phyloP scores from a whole-genome alignment of 2,329 filamentous ascomycete genomes.

The Trichoderma hamatum region DNA sequence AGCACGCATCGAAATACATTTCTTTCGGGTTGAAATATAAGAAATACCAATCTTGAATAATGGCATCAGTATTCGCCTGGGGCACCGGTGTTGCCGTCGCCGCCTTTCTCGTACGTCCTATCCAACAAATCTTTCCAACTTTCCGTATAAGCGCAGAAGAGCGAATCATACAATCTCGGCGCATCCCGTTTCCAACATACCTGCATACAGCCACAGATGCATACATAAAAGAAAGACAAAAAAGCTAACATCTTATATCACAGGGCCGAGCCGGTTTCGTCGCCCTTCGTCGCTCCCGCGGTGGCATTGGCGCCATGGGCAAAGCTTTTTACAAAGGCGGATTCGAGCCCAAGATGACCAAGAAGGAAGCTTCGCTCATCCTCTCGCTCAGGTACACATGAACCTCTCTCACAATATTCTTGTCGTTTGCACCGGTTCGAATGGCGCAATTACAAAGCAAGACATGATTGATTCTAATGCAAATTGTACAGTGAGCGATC shows the following conservation, averaged over 20 bases:
- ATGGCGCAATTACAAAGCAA: background rate
- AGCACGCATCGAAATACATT: background rate
- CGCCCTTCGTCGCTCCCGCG: conserved; percentile 80
- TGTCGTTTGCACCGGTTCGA: background rate
- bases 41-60: conserved; percentile 30
- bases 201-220: background rate
- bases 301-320: conserved; percentile 77
- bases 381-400: conserved; percentile 77
- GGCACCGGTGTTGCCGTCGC: conserved; percentile 55
- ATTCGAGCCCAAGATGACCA: conserved; percentile 95
- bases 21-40: too few relatives aligned
- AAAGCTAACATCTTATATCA: conserved; percentile 6
- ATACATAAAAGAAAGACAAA: background rate
- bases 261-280: conserved; percentile 92
- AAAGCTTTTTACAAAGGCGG: conserved; percentile 97
- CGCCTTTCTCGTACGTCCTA: conserved; percentile 52
- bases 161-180: too few relatives aligned
- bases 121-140: background rate
- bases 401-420: background rate
- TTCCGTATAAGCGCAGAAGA: background rate
- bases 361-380: conserved; percentile 87
- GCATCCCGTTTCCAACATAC: background rate
- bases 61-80: conserved; percentile 51
- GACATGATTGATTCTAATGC: background rate
- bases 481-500: conserved; percentile 71